A percentile compares a stretch with the other conserved stretches of the same genome.
Conservation (phyloP, 106 monocot genomes). For the Dendrobium huoshanense region DNA sequence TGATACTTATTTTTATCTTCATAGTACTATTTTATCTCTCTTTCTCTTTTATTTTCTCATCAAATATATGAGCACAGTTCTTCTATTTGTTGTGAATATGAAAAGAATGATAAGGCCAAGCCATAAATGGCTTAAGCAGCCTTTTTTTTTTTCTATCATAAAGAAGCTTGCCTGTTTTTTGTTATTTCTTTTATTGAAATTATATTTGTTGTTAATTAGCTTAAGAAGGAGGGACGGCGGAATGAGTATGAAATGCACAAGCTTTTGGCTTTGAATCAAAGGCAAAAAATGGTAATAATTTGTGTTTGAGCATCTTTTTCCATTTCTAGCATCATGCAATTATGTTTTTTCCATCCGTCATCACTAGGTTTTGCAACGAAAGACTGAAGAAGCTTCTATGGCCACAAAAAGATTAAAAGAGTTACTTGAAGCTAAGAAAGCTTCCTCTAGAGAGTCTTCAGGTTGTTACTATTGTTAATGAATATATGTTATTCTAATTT, state of each 20-base stretch:
- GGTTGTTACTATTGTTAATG: conserved; percentile 21
- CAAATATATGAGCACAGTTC: too few species aligned
- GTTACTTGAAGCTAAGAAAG: conserved; percentile 70
- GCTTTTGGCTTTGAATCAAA: conserved; percentile 79
- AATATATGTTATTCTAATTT: background rate
- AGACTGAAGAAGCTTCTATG: conserved; percentile 89
- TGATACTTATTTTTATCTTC: too few species aligned
- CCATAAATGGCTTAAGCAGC: background rate
- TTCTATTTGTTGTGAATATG: background rate
- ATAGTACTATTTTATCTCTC: too few species aligned
- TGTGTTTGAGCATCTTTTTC: background rate
- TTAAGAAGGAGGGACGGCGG: conserved; percentile 94
- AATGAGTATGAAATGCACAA: conserved; percentile 99
- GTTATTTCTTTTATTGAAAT: background rate
- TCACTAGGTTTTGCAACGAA: conserved; percentile 82
- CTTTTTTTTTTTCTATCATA: background rate
- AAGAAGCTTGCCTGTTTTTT: background rate
- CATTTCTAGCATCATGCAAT: background rate
- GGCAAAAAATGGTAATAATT: conserved; percentile 83
- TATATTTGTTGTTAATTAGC: conserved; percentile 28
- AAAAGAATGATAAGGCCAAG: background rate
- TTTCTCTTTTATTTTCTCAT: too few species aligned
- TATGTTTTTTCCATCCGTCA: background rate
- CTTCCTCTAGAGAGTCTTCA: conserved; percentile 52
- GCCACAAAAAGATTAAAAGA: conserved; percentile 90